Percentiles rank a stretch among this genome's conserved stretches.
phyloP scores from a whole-genome alignment of 306 rosid species.

The Rubus parviflorus region DNA sequence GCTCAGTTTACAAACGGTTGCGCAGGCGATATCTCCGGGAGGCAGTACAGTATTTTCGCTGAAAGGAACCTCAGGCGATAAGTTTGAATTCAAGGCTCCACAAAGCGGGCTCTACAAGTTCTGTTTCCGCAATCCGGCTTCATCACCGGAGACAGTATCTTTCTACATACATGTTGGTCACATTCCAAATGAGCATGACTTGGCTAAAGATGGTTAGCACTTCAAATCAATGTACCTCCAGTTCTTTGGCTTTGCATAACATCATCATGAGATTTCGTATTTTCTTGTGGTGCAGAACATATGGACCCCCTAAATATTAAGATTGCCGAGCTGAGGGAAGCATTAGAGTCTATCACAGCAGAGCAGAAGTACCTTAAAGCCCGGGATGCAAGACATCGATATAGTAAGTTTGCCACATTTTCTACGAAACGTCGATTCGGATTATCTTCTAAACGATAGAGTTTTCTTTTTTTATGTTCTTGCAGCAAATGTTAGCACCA shows the following conservation, averaged over 20 bases:
- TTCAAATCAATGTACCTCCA: neutral
- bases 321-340: conserved; percentile 21
- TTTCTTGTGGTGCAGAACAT: conserved; percentile 5
- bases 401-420: neutral
- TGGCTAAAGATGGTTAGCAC: conserved; percentile 13
- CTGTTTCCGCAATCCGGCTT: conserved; percentile 13
- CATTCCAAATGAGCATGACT: conserved; percentile 9
- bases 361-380: conserved; percentile 20
- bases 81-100: neutral
- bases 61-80: neutral
- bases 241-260: neutral
- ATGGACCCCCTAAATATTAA: conserved; percentile 17
- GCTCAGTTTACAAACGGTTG: neutral
- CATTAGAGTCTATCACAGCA: conserved; percentile 17
- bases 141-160: neutral
- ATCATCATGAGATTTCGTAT: neutral
- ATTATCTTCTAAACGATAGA: neutral
- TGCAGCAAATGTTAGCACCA: conserved; percentile 23
- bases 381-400: conserved; percentile 9
- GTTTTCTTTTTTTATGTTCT: neutral
- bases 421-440: neutral
- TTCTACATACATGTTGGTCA: conserved; percentile 22
- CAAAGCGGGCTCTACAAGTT: conserved; percentile 13
- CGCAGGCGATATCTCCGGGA: neutral
- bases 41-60: neutral